phyloP scores from a whole-genome alignment of 2,329 filamentous ascomycete species.

The Fusarium tjaetaba region DNA sequence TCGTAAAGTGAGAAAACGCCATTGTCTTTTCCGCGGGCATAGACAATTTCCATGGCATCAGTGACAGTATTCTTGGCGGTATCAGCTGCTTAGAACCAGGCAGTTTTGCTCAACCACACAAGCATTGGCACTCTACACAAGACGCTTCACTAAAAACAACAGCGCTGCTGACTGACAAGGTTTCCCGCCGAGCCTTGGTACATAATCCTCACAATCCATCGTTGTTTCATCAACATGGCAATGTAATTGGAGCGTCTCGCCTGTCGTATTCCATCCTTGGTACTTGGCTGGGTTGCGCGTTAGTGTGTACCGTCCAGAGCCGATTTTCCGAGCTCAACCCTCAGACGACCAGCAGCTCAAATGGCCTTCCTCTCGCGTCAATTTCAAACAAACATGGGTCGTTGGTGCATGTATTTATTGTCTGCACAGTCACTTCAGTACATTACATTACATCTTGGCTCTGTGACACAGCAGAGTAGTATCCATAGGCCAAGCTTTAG shows the following conservation, averaged over 20 bases:
- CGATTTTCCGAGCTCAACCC: conserved; percentile 30
- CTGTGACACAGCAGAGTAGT: conserved; percentile 16
- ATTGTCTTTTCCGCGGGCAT: conserved; percentile 14
- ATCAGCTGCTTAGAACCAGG: neutral
- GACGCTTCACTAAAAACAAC: neutral
- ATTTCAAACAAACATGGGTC: conserved; percentile 22
- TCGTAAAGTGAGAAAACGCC: conserved; percentile 3
- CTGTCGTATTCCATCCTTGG: conserved; percentile 12
- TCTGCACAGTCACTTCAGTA: neutral
- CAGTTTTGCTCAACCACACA: neutral
- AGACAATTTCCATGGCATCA: neutral
- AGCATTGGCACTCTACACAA: neutral
- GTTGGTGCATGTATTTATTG: neutral
- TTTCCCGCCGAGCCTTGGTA: conserved; percentile 1
- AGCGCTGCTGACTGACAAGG: neutral
- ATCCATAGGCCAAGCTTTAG: conserved; percentile 29
- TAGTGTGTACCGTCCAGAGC: conserved; percentile 22
- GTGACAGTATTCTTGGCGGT: neutral
- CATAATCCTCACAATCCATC: neutral
- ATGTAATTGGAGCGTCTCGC: conserved; percentile 10
- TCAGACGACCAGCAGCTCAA: conserved; percentile 3
- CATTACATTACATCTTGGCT: conserved; percentile 2
- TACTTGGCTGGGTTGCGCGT: conserved; percentile 12
- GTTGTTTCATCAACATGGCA: neutral
- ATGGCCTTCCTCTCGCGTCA: conserved; percentile 10